A percentile compares a stretch with the other conserved stretches of the same genome.
These are phyloP conservation scores for Copromyces sp. DNA, from an alignment of 495 filamentous ascomycete species.

Conservation along the genomic window DNA sequence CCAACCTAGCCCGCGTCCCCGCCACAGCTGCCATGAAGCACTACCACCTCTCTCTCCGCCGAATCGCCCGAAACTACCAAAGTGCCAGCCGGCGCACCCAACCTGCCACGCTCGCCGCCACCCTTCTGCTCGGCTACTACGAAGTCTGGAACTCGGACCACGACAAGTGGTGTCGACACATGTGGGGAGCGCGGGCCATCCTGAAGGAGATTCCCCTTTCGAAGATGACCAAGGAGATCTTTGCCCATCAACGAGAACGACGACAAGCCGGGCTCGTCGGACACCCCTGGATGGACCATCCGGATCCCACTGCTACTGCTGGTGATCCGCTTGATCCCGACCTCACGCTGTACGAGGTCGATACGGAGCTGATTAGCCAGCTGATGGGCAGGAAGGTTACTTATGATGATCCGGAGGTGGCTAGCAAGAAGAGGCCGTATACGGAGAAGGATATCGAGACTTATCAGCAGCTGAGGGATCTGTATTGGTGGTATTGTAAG, in stretches of 20 bases:
- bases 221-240: constrained; percentile 53
- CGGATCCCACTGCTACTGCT: constrained; percentile 7
- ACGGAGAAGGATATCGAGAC: constrained; percentile 63
- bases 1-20: constrained; percentile 63
- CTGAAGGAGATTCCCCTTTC: constrained; percentile 73
- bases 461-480: constrained; percentile 71
- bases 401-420: constrained; percentile 19
- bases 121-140: constrained; percentile 82
- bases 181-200: constrained; percentile 74
- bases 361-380: constrained; percentile 26
- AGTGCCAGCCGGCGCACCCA: constrained; percentile 62
- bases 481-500: constrained; percentile 96
- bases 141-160: constrained; percentile 94
- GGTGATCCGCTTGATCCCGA: background rate
- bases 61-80: constrained; percentile 63
- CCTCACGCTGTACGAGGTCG: constrained; percentile 19
- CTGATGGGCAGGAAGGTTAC: constrained; percentile 27
- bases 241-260: constrained; percentile 42
- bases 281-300: constrained; percentile 6
- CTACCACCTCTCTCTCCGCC: constrained; percentile 75
- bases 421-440: constrained; percentile 23
- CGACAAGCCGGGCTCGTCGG: constrained; percentile 10
- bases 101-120: constrained; percentile 75
- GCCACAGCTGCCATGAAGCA: constrained; percentile 78
- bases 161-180: constrained; percentile 87